Evolutionary conservation across 495 filamentous ascomycete genomes (phyloP).

Genomic region (Penicillium antarcticum): DNA sequence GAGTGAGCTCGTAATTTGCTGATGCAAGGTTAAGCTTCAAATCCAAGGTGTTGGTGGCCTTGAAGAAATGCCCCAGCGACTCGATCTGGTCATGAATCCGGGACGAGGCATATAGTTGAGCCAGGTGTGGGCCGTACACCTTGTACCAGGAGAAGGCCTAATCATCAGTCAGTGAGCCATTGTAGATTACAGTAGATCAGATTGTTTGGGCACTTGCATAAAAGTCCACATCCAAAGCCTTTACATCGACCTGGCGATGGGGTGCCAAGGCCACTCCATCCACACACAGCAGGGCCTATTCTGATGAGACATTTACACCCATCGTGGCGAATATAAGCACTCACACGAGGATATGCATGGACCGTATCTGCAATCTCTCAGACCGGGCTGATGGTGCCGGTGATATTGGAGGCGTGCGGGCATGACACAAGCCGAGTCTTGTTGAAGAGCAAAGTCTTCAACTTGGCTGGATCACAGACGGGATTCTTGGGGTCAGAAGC

Average conservation of each 20-base stretch:
- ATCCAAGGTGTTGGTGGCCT: slow-evolving; percentile 51
- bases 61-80: slow-evolving; percentile 67
- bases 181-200: too few species aligned
- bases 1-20: slow-evolving; percentile 62
- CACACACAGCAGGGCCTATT: slow-evolving; percentile 42
- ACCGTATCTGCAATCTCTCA: slow-evolving; percentile 46
- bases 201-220: slow-evolving; percentile 49
- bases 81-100: slow-evolving; percentile 45
- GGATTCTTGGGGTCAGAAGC: slow-evolving; percentile 43
- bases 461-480: slow-evolving; percentile 48
- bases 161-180: slow-evolving; percentile 14
- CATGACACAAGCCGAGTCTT: slow-evolving; percentile 64
- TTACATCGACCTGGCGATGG: slow-evolving; percentile 64
- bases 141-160: slow-evolving; percentile 69
- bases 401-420: slow-evolving; percentile 67
- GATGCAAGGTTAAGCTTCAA: slow-evolving; percentile 64
- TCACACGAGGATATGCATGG: slow-evolving; percentile 38
- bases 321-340: too few species aligned
- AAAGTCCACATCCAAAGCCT: slow-evolving; percentile 63
- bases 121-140: slow-evolving; percentile 69
- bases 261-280: slow-evolving; percentile 71
- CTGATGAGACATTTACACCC: not conserved
- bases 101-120: slow-evolving; percentile 58
- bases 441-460: slow-evolving; percentile 51
- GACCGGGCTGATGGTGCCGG: slow-evolving; percentile 66